Evolutionary conservation across 306 rosid genomes (phyloP).

Genomic region (Purshia tridentata): DNA sequence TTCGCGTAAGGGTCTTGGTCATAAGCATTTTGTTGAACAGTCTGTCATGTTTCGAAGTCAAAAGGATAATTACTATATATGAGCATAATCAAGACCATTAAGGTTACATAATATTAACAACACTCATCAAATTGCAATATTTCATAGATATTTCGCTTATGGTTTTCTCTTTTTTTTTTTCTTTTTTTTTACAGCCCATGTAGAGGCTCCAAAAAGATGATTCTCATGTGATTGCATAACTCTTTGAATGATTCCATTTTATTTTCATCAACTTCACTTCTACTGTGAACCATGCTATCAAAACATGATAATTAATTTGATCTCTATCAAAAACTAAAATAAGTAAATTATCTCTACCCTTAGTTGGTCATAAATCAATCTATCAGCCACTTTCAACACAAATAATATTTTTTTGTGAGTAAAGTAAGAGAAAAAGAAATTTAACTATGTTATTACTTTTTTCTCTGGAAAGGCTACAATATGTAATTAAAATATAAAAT

Average conservation of each 20-base stretch:
- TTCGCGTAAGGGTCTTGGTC: slow-evolving; percentile 93
- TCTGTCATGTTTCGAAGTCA: slow-evolving; percentile 37
- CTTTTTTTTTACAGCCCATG: neutral
- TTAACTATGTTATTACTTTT: neutral
- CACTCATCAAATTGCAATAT: slow-evolving; percentile 2
- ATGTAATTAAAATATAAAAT: neutral
- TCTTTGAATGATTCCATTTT: neutral
- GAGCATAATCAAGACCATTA: slow-evolving; percentile 3
- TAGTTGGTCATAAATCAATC: neutral
- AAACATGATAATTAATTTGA: neutral
- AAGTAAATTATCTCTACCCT: neutral
- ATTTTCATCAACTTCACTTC: neutral
- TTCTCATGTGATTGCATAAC: neutral
- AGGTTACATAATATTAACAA: slow-evolving; percentile 2
- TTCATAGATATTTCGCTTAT: neutral
- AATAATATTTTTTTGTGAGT: neutral
- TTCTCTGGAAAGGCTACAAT: too few relatives aligned
- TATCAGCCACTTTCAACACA: neutral
- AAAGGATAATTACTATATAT: slow-evolving; percentile 16
- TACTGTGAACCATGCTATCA: neutral
- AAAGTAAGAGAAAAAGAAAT: neutral
- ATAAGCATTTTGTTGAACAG: slow-evolving; percentile 80
- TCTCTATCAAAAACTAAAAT: too few relatives aligned
- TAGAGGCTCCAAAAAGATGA: neutral
- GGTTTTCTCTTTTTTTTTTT: neutral